phyloP scores from a whole-genome alignment of 208 protist species.

The Acanthamoeba healyi region DNA sequence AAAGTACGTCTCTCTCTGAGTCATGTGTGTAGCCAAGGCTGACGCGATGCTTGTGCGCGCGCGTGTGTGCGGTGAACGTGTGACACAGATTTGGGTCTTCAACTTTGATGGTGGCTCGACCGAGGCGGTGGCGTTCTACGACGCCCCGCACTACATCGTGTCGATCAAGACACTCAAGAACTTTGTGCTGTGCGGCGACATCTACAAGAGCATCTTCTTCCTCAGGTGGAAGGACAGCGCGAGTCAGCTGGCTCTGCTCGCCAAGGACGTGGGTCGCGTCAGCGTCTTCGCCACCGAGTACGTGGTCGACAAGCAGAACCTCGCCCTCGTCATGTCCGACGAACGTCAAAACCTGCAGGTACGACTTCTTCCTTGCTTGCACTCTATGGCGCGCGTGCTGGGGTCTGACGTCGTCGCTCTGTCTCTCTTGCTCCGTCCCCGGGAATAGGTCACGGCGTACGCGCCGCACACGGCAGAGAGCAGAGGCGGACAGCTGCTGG shows the following conservation, averaged over 20 bases:
- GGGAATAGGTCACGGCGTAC: neutral
- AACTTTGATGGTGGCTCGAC: slow-evolving; percentile 62
- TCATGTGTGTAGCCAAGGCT: too few relatives aligned
- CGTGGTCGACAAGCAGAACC: slow-evolving; percentile 68
- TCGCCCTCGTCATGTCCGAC: slow-evolving; percentile 59
- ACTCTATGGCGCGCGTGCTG: neutral
- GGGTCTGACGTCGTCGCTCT: too few relatives aligned
- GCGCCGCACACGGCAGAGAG: slow-evolving; percentile 70
- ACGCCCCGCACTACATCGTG: slow-evolving; percentile 67
- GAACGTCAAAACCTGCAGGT: slow-evolving; percentile 46
- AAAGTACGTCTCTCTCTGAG: neutral
- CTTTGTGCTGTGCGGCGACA: slow-evolving; percentile 73
- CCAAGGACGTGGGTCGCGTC: slow-evolving; percentile 58
- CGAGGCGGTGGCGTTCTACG: slow-evolving; percentile 65
- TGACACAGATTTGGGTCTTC: slow-evolving; percentile 59
- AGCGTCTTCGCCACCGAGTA: slow-evolving; percentile 73
- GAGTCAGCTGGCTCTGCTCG: slow-evolving; percentile 27
- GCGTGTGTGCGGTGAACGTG: too few relatives aligned
- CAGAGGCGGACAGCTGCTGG: slow-evolving; percentile 46
- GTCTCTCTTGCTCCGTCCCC: too few relatives aligned
- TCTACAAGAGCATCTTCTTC: slow-evolving; percentile 76
- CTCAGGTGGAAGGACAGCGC: slow-evolving; percentile 53
- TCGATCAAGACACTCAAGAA: slow-evolving; percentile 67
- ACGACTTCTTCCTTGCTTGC: too few relatives aligned
- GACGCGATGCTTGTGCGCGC: too few relatives aligned